A percentile compares a stretch with the other conserved stretches of the same genome.
Evolutionary conservation across 331 rosid genomes (phyloP).

Genomic region (Spiraea crenata): DNA sequence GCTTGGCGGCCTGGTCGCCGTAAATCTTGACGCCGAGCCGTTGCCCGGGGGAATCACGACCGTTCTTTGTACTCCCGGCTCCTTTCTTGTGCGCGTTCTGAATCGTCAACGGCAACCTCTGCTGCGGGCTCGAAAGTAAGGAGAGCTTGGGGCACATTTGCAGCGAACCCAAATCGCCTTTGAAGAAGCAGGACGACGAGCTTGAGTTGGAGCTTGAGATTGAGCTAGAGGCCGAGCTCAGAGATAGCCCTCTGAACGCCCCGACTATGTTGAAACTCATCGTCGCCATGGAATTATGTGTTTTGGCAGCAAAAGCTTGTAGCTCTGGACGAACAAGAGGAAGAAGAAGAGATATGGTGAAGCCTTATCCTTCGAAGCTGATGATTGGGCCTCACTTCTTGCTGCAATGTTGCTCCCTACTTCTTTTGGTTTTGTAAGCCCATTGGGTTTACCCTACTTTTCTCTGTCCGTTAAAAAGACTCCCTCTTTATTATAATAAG

Average conservation of each 20-base stretch:
- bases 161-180: slow-evolving; percentile 41
- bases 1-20: slow-evolving; percentile 84
- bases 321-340: background rate
- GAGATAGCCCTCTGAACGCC: slow-evolving; percentile 72
- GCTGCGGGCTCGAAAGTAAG: slow-evolving; percentile 26
- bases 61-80: slow-evolving; percentile 97
- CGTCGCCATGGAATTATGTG: slow-evolving; percentile 33
- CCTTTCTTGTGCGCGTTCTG: slow-evolving; percentile 95
- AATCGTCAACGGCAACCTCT: slow-evolving; percentile 51
- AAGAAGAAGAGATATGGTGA: background rate
- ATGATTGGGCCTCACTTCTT: background rate
- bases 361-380: slow-evolving; percentile 5
- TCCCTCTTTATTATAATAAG: no score
- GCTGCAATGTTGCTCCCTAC: no score
- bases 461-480: no score
- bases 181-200: slow-evolving; percentile 46
- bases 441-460: no score
- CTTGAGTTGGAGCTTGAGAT: slow-evolving; percentile 36
- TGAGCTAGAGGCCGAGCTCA: slow-evolving; percentile 13
- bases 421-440: no score
- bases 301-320: background rate
- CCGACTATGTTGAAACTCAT: slow-evolving; percentile 65
- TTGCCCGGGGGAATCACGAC: slow-evolving; percentile 78
- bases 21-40: slow-evolving; percentile 90
- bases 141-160: slow-evolving; percentile 31